Evolutionary conservation across 257 asterid genomes (phyloP).

Genomic region (Solanum lycopersicoides): DNA sequence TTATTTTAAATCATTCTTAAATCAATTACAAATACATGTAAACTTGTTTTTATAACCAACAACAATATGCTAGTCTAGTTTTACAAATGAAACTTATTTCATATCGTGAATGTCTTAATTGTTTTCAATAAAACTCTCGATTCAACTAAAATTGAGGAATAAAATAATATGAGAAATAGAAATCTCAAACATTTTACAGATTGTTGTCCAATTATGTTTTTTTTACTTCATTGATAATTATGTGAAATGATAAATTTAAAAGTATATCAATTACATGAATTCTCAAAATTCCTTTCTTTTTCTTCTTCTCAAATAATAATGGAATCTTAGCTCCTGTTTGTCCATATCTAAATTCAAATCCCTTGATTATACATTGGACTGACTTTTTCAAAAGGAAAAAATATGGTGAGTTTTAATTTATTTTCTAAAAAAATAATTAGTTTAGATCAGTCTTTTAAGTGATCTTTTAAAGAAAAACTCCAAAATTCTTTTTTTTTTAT

Average conservation of each 20-base stretch:
- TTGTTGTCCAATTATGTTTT: neutral
- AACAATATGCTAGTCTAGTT: neutral
- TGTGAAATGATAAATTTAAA: neutral
- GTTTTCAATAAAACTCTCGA: too few species aligned
- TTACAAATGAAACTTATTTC: neutral
- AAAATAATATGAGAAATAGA: neutral
- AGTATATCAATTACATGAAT: neutral
- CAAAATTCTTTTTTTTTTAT: neutral
- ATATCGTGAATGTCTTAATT: too few species aligned
- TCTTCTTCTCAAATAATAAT: neutral
- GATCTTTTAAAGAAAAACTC: accelerated
- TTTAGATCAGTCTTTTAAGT: neutral
- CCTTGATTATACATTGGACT: neutral
- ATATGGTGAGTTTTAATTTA: neutral
- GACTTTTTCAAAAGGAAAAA: neutral
- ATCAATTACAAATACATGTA: neutral
- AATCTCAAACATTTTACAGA: neutral
- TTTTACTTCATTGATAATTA: neutral
- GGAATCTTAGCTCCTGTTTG: neutral
- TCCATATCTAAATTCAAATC: neutral
- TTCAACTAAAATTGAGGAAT: neutral
- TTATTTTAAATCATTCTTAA: neutral
- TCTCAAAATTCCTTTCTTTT: neutral
- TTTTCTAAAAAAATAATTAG: neutral
- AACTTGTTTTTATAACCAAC: neutral